phyloP scores from a whole-genome alignment of 768 basidiomycete genomes.

The Russula vinacea region DNA sequence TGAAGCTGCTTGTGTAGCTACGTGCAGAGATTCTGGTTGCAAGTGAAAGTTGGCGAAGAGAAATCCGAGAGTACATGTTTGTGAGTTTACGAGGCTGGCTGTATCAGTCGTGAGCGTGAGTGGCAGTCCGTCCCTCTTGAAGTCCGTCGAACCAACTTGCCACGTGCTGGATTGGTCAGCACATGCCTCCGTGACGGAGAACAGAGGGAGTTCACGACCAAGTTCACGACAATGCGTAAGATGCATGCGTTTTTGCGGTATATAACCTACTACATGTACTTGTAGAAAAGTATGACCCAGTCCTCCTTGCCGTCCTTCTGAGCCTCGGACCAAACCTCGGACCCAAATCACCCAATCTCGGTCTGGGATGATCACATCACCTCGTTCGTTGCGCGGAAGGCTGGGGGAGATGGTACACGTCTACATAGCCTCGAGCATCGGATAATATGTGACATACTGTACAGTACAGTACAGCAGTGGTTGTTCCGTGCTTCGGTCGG shows the following conservation, averaged over 20 bases:
- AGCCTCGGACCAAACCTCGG: too few species aligned
- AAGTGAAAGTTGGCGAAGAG: constrained; percentile 45
- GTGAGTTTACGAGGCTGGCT: constrained; percentile 27
- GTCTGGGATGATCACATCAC: neutral
- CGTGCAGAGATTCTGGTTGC: constrained; percentile 36
- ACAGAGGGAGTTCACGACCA: neutral
- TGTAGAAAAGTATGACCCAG: too few species aligned
- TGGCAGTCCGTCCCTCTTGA: neutral
- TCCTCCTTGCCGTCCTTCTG: too few species aligned
- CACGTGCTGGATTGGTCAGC: neutral
- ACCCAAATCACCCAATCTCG: too few species aligned
- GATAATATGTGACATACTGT: neutral
- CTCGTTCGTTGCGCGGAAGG: neutral
- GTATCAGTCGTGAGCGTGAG: too few species aligned
- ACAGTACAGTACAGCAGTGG: too few species aligned
- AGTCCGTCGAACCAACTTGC: neutral
- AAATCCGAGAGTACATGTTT: constrained; percentile 43
- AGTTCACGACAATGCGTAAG: neutral
- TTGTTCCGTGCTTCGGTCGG: neutral
- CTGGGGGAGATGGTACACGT: neutral
- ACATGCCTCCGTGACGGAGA: neutral
- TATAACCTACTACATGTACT: neutral
- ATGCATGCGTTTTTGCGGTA: neutral
- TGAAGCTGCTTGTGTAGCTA: constrained; percentile 40
- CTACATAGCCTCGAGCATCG: neutral